Percentiles rank a stretch among this genome's conserved stretches.
These are phyloP conservation scores for Cryphonectria carpinicola DNA, from an alignment of 2,329 filamentous ascomycete species.

Conservation along the genomic window DNA sequence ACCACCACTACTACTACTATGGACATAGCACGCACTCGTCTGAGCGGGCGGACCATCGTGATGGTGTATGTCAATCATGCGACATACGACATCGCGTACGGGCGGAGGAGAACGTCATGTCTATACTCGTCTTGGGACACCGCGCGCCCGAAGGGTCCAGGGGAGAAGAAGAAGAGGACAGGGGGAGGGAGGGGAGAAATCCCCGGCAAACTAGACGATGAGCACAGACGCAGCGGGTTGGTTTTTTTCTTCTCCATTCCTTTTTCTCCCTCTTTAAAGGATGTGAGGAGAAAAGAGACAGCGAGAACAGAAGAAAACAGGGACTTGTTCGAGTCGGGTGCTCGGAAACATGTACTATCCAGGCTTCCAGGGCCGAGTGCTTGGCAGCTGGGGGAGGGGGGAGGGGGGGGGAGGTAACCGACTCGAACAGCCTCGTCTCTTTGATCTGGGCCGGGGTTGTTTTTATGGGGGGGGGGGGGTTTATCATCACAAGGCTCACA, in stretches of 20 bases:
- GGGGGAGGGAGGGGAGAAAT: too few relatives aligned
- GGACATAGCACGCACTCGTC: neutral
- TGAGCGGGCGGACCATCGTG: neutral
- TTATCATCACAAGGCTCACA: neutral
- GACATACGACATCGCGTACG: neutral
- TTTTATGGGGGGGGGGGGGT: neutral
- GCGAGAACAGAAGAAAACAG: neutral
- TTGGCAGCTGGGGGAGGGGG: neutral
- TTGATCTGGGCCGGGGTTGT: neutral
- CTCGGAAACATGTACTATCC: conserved; percentile 8
- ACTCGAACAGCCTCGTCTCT: neutral
- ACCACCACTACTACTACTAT: neutral
- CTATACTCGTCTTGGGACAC: conserved; percentile 7
- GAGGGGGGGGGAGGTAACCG: too few relatives aligned
- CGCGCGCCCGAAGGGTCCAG: neutral
- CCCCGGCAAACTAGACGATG: neutral
- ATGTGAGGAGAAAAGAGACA: neutral
- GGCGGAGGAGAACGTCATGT: neutral
- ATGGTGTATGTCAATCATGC: conserved; percentile 5
- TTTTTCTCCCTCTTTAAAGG: neutral
- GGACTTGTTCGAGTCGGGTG: conserved; percentile 4
- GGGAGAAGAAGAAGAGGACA: neutral
- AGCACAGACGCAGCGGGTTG: conserved; percentile 1
- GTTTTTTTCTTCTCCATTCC: too few relatives aligned
- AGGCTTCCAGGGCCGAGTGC: neutral